Conservation (phyloP, 495 filamentous ascomycete species). For the Penicillium subrubescens region DNA sequence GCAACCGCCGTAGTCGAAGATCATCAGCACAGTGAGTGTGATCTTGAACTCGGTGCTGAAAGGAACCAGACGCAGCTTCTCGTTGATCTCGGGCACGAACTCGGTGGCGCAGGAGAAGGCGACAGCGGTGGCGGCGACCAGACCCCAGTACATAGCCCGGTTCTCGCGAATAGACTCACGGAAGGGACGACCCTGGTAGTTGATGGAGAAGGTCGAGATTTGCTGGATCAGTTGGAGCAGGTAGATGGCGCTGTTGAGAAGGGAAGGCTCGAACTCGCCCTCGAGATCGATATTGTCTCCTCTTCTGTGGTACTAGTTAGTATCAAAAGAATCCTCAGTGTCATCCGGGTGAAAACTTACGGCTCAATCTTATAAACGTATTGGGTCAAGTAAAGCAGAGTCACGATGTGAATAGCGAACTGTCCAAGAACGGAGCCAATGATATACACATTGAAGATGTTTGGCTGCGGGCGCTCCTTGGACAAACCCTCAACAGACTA, state of each 20-base stretch:
- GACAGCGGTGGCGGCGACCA: conserved; percentile 82
- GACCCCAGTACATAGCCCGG: conserved; percentile 95
- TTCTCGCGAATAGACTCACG: conserved; percentile 95
- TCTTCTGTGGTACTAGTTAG: conserved; percentile 56
- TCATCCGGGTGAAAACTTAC: conserved; percentile 50
- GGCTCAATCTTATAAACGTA: conserved; percentile 83
- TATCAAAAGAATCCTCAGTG: neutral
- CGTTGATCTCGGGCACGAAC: conserved; percentile 92
- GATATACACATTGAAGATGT: conserved; percentile 99
- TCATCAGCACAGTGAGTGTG: conserved; percentile 82
- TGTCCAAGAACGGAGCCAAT: conserved; percentile 97
- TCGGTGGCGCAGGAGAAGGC: conserved; percentile 97
- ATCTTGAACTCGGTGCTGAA: conserved; percentile 89
- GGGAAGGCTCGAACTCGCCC: conserved; percentile 89
- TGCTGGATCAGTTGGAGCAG: conserved; percentile 98
- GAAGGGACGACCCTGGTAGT: conserved; percentile 98
- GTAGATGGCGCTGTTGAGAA: conserved; percentile 97
- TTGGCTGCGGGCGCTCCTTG: conserved; percentile 96
- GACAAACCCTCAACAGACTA: conserved; percentile 90
- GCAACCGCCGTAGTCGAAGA: conserved; percentile 85
- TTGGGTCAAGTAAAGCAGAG: conserved; percentile 89
- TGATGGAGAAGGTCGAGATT: conserved; percentile 98
- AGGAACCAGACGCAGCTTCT: conserved; percentile 89
- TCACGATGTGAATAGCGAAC: conserved; percentile 94
- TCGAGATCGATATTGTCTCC: conserved; percentile 81